Percentiles rank a stretch among this genome's conserved stretches.
Evolutionary conservation across 441 rosid species (phyloP).

Genomic region (Gossypium schwendimanii): DNA sequence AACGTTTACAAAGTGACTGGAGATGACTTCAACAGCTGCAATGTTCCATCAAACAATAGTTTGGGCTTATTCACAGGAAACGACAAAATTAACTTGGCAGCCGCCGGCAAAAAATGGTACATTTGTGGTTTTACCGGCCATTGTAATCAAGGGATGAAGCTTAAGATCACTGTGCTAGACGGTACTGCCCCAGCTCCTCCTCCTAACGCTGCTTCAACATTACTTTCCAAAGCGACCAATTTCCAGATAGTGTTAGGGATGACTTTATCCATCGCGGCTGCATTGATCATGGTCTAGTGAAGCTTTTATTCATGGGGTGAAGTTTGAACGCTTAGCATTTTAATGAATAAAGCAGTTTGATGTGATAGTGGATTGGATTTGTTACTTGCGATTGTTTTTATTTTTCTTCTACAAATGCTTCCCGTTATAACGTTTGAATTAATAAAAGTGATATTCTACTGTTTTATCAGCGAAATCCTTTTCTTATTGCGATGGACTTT

Average conservation of each 20-base stretch:
- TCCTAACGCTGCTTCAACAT: background rate
- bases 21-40: conserved; percentile 29
- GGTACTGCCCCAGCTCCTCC: background rate
- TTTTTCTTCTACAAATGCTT: too few species aligned
- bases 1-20: conserved; percentile 30
- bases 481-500: too few species aligned
- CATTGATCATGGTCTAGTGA: background rate
- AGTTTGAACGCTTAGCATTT: background rate
- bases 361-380: background rate
- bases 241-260: background rate
- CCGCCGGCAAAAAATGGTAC: conserved; percentile 34
- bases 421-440: too few species aligned
- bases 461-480: too few species aligned
- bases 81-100: conserved; percentile 22
- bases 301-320: background rate
- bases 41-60: conserved; percentile 8
- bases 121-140: conserved; percentile 33
- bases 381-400: background rate
- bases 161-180: conserved; percentile 15
- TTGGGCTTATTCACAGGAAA: conserved; percentile 19
- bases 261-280: background rate
- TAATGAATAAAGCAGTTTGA: background rate
- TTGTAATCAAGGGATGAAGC: conserved; percentile 27
- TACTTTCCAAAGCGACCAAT: background rate
- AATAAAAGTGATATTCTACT: too few species aligned